Percentiles rank a stretch among this genome's conserved stretches.
Evolutionary conservation across 2,329 filamentous ascomycete genomes (phyloP).

Genomic region (Kalaharituber pfeilii): DNA sequence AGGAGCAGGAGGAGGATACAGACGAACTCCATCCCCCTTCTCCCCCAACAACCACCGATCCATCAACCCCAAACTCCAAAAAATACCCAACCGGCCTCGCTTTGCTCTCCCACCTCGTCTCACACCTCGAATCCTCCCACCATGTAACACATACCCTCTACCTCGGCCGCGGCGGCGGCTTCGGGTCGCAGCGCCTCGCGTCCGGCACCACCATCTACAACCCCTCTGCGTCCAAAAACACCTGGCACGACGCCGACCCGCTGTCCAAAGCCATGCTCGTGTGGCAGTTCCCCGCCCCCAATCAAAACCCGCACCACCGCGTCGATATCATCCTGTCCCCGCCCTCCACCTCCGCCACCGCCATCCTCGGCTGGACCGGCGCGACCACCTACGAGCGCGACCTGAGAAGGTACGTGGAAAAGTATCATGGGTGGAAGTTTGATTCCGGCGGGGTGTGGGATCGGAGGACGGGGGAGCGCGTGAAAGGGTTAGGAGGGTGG

Average conservation of each 20-base stretch:
- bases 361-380: conserved; percentile 72
- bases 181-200: conserved; percentile 10
- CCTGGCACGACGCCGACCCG: conserved; percentile 36
- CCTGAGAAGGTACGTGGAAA: conserved; percentile 60
- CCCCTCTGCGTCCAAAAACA: background rate
- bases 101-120: conserved; percentile 57
- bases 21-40: too few species aligned
- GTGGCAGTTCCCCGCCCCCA: conserved; percentile 49
- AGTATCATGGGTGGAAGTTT: conserved; percentile 59
- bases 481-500: conserved; percentile 22
- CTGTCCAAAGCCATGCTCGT: conserved; percentile 86
- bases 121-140: conserved; percentile 46
- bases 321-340: conserved; percentile 86
- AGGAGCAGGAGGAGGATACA: conserved; percentile 22
- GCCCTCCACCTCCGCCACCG: conserved; percentile 78
- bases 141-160: conserved; percentile 71
- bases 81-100: conserved; percentile 22
- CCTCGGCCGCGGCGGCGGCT: conserved; percentile 41
- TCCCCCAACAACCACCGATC: too few species aligned
- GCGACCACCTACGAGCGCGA: conserved; percentile 84
- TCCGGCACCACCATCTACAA: background rate
- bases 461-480: conserved; percentile 38
- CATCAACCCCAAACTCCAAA: too few species aligned
- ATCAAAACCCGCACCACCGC: conserved; percentile 58
- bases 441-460: conserved; percentile 74